A percentile compares a stretch with the other conserved stretches of the same genome.
phyloP scores from a whole-genome alignment of 495 filamentous ascomycete genomes.

The Evernia prunastri region DNA sequence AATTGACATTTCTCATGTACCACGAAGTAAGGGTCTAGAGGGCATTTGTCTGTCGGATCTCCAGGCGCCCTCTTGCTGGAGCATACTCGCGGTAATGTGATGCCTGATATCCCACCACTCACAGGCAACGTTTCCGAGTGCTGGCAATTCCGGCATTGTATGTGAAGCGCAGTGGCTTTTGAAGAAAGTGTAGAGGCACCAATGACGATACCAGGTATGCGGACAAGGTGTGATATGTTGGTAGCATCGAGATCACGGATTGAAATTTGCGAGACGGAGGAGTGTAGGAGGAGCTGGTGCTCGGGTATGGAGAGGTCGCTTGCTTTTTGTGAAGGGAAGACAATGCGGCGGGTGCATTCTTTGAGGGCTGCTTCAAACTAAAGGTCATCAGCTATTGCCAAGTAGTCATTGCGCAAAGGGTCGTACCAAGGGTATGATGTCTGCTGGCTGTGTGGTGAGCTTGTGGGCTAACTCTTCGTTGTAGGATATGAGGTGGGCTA shows the following conservation, averaged over 20 bases:
- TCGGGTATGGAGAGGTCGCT: slow-evolving; percentile 65
- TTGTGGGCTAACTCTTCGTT: slow-evolving; percentile 94
- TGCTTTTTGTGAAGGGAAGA: slow-evolving; percentile 67
- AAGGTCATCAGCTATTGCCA: slow-evolving; percentile 16
- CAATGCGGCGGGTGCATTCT: slow-evolving; percentile 85
- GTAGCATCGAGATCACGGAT: slow-evolving; percentile 91
- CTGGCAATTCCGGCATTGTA: slow-evolving; percentile 85
- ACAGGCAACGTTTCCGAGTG: slow-evolving; percentile 65
- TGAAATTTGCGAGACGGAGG: slow-evolving; percentile 78
- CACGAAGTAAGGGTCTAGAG: slow-evolving; percentile 91
- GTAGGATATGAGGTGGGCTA: slow-evolving; percentile 92
- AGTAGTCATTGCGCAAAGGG: background rate
- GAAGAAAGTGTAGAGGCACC: slow-evolving; percentile 94
- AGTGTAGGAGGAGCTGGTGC: slow-evolving; percentile 95
- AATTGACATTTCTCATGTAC: slow-evolving; percentile 92
- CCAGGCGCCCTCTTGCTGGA: slow-evolving; percentile 50
- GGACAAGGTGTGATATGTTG: slow-evolving; percentile 88
- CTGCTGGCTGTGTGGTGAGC: slow-evolving; percentile 81
- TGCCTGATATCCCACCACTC: slow-evolving; percentile 75
- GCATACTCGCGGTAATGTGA: slow-evolving; percentile 76
- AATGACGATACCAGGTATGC: slow-evolving; percentile 96
- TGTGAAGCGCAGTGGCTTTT: slow-evolving; percentile 79
- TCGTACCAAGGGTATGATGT: slow-evolving; percentile 83
- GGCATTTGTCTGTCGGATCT: slow-evolving; percentile 64
- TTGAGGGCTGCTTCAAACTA: slow-evolving; percentile 89